These are phyloP conservation scores for Teratosphaeria destructans DNA, from an alignment of 2,329 filamentous ascomycete genomes.

Conservation along the genomic window DNA sequence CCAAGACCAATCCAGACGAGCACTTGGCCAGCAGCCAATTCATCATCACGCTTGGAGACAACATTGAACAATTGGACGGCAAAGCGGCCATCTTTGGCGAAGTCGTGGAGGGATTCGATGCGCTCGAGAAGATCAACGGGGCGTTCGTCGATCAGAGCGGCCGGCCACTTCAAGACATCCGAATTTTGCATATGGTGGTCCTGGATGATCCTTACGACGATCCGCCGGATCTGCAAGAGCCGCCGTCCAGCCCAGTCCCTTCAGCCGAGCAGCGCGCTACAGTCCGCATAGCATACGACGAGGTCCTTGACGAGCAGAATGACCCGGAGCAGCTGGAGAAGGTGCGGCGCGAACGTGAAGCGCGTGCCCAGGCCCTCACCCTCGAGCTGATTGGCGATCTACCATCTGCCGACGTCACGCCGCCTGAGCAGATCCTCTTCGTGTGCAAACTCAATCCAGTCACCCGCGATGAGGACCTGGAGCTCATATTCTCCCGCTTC, in stretches of 20 bases:
- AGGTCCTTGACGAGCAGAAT: slow-evolving; percentile 64
- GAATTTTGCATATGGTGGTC: slow-evolving; percentile 83
- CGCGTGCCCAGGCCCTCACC: slow-evolving; percentile 84
- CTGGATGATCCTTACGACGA: slow-evolving; percentile 89
- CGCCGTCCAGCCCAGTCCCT: slow-evolving; percentile 68
- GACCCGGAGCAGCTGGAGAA: slow-evolving; percentile 75
- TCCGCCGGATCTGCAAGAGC: slow-evolving; percentile 63
- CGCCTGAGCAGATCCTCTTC: slow-evolving; percentile 93
- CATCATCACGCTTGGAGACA: slow-evolving; percentile 79
- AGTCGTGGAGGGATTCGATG: slow-evolving; percentile 92
- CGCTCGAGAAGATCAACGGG: slow-evolving; percentile 83
- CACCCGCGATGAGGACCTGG: slow-evolving; percentile 85
- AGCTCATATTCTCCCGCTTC: slow-evolving; percentile 94
- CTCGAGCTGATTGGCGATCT: slow-evolving; percentile 97
- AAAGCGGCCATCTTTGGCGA: slow-evolving; percentile 93
- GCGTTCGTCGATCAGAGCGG: slow-evolving; percentile 80
- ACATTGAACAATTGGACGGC: slow-evolving; percentile 81
- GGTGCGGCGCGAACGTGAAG: slow-evolving; percentile 75
- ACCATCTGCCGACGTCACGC: slow-evolving; percentile 93
- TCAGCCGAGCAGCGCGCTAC: slow-evolving; percentile 80
- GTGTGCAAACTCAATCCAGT: slow-evolving; percentile 98
- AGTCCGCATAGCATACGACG: slow-evolving; percentile 83
- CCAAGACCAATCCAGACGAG: slow-evolving; percentile 64
- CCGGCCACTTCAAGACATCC: slow-evolving; percentile 83
- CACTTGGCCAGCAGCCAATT: slow-evolving; percentile 86